phyloP scores from a whole-genome alignment of 2,329 filamentous ascomycete species.

The Graphilbum fragrans region DNA sequence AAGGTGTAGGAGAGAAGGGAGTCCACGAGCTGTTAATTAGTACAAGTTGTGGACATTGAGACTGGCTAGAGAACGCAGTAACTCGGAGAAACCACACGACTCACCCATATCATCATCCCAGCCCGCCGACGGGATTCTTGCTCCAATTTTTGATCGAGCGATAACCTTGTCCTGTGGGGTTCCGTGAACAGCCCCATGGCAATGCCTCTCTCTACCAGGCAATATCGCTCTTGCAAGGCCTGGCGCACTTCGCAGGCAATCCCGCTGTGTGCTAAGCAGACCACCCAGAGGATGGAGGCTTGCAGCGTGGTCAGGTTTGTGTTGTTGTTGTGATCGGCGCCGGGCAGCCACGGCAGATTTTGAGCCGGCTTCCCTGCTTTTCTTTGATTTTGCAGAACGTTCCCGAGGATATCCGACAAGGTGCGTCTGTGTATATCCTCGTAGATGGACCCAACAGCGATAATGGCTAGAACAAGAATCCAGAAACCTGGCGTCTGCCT shows the following conservation, averaged over 20 bases:
- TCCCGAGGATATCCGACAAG: background rate
- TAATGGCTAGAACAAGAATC: background rate
- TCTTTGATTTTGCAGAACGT: no score
- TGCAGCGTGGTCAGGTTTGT: background rate
- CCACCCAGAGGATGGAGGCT: background rate
- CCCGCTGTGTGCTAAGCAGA: background rate
- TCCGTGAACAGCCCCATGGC: background rate
- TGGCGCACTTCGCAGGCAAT: background rate
- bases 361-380: no score
- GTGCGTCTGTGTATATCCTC: background rate
- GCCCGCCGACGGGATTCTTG: background rate
- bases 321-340: background rate
- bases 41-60: background rate
- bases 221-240: background rate
- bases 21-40: background rate
- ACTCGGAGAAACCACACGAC: background rate
- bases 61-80: background rate
- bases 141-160: background rate
- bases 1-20: background rate
- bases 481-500: no score
- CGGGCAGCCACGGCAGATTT: background rate
- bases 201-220: background rate
- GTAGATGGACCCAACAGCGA: background rate
- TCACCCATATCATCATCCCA: background rate
- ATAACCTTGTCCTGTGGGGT: background rate